Evolutionary conservation across 371 early-diverging fungal species (phyloP), one percentile per base, ranked within the genome.

Genomic region (Mucor velutinosus): DNA sequence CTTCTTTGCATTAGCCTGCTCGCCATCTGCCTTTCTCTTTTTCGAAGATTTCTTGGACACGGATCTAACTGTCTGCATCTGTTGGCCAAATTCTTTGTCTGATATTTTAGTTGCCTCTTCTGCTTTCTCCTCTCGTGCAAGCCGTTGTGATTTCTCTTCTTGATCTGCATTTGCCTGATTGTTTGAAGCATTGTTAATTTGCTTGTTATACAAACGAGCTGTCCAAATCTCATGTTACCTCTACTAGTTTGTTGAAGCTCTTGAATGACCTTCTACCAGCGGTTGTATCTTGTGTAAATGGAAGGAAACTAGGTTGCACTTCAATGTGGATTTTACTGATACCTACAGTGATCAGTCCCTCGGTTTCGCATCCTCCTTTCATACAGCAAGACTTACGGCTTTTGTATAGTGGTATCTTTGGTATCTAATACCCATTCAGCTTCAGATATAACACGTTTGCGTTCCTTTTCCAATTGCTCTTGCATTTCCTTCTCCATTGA

Each of bases 401-500:
- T 86, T 29, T 81, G 79, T 17, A 75, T 63, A 32, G 82, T 78
- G 0, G 62, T 68, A 19, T 67, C 60, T 49, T 82, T 76, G n/a
- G 75, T 79, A 49, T 86, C 85, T 10, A 86, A 43, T 0, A 79
- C 76, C 87, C 87, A 86, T 63, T 86, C 85, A 6, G 87, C 84
- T 69, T 86, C 87, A 37, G 87, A 79, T 49, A 85, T 78, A 14
- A 86, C 80, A 21, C 84, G 72, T 64, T 83, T 82, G 27, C 81
- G 76, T 56, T 86, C 87, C 66, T 70, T 66, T 29, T 72, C 76
- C 41, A 70, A 39, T 33, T 75, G 57, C 32, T 76, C 75, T 49
- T 70, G 68, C 57, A 55, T 49, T 60, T 76, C 75, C 27, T 76
- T 80, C 47, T 86, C 87, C 59, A 83, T 59, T 27, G 78, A 76